These are phyloP conservation scores for Pichia sp. DNA, from an alignment of 1,139 yeast species.

Conservation along the genomic window DNA sequence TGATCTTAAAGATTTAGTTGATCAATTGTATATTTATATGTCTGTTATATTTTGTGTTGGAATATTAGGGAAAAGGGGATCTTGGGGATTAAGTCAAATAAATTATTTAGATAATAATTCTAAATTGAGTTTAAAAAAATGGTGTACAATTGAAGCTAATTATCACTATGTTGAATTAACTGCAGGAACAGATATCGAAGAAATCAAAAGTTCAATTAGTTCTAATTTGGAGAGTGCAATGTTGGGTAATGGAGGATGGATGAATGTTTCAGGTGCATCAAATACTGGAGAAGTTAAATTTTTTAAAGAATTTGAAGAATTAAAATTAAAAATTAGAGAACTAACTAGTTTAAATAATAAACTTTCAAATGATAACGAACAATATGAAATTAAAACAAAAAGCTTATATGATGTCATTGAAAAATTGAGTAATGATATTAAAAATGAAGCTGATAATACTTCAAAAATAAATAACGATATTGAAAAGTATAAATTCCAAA, in stretches of 20 bases:
- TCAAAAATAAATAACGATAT: too few relatives aligned
- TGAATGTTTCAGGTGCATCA: constrained; percentile 6
- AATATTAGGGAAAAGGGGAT: constrained; percentile 23
- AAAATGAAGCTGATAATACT: too few relatives aligned
- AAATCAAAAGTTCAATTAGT: constrained; percentile 2
- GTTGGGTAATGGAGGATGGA: constrained; percentile 8
- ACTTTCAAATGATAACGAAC: constrained; percentile 1
- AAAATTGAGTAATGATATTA: not conserved
- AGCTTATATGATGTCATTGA: not conserved
- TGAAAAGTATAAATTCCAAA: too few relatives aligned
- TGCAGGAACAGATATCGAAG: not conserved
- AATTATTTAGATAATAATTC: constrained; percentile 19
- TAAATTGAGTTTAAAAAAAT: constrained; percentile 17
- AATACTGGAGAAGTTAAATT: not conserved
- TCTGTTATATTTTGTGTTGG: constrained; percentile 22
- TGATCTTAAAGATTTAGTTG: constrained; percentile 12
- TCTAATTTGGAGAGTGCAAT: constrained; percentile 3
- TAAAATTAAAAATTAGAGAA: not conserved
- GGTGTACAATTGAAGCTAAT: constrained; percentile 8
- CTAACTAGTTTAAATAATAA: not conserved
- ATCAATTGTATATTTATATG: constrained; percentile 21
- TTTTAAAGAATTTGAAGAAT: constrained; percentile 3
- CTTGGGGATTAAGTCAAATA: constrained; percentile 26
- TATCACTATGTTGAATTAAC: constrained; percentile 2
- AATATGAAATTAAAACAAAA: not conserved